Percentiles rank a stretch among this genome's conserved stretches.
These are phyloP conservation scores for Cystobasidium slooffiae DNA, from an alignment of 1,284 basidiomycete genomes.

Conservation along the genomic window DNA sequence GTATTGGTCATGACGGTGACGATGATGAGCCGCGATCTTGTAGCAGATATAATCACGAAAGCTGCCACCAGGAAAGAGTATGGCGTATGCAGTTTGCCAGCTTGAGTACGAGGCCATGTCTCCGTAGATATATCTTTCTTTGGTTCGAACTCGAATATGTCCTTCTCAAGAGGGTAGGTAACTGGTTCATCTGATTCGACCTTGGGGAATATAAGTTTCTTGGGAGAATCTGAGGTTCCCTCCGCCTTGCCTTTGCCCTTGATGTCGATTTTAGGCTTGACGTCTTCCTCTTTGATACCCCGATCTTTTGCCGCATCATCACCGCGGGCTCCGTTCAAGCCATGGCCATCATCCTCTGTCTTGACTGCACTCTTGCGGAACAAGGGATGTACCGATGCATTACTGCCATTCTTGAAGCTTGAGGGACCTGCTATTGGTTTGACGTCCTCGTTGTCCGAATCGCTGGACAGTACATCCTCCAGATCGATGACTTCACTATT, in stretches of 20 bases:
- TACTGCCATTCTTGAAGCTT: slow-evolving; percentile 1
- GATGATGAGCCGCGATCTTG: slow-evolving; percentile 80
- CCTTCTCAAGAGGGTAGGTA: slow-evolving; percentile 51
- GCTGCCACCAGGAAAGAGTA: slow-evolving; percentile 81
- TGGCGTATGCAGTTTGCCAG: slow-evolving; percentile 60
- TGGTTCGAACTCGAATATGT: slow-evolving; percentile 56
- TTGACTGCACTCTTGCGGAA: slow-evolving; percentile 23
- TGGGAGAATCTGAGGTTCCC: slow-evolving; percentile 16
- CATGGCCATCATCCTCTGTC: slow-evolving; percentile 3
- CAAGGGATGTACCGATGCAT: slow-evolving; percentile 25
- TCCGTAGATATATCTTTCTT: slow-evolving; percentile 47
- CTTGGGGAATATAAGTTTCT: slow-evolving; percentile 33
- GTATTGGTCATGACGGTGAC: slow-evolving; percentile 78
- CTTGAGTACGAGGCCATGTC: slow-evolving; percentile 45
- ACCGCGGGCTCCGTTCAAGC: background rate
- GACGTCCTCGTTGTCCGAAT: slow-evolving; percentile 18
- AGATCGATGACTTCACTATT: slow-evolving; percentile 41
- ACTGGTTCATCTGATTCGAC: slow-evolving; percentile 26
- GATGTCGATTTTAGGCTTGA: slow-evolving; percentile 20
- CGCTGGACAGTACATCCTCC: slow-evolving; percentile 22
- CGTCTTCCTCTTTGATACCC: background rate
- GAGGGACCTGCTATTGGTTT: slow-evolving; percentile 18
- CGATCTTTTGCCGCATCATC: background rate
- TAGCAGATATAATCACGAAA: slow-evolving; percentile 72
- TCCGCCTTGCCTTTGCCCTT: slow-evolving; percentile 38